A percentile compares a stretch with the other conserved stretches of the same genome.
phyloP scores from a whole-genome alignment of 2,329 filamentous ascomycete genomes.

The Colletotrichum aenigma region DNA sequence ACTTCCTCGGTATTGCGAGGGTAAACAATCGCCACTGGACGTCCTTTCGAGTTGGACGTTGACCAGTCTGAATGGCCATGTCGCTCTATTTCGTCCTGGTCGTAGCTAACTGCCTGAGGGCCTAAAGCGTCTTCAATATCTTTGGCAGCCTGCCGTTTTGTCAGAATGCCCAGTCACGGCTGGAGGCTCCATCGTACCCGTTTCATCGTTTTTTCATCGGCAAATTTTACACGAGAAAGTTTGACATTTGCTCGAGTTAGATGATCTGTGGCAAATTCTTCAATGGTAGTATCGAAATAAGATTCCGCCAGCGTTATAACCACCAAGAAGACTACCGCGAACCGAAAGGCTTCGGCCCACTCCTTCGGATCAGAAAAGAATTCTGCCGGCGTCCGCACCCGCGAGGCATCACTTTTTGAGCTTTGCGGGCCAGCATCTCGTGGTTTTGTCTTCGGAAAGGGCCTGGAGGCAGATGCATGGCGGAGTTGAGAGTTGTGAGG shows the following conservation, averaged over 20 bases:
- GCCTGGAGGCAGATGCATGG: neutral
- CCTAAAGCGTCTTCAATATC: slow-evolving; percentile 42
- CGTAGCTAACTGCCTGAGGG: slow-evolving; percentile 64
- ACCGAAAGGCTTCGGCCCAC: neutral
- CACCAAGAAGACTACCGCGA: fast-evolving
- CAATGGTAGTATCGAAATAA: neutral
- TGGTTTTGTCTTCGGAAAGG: neutral
- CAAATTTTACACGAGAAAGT: neutral
- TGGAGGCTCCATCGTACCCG: neutral
- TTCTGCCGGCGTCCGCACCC: neutral
- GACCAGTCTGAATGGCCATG: slow-evolving; percentile 77
- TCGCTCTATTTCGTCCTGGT: slow-evolving; percentile 65
- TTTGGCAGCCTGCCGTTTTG: neutral
- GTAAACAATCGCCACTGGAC: slow-evolving; percentile 69
- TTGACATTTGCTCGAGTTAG: neutral
- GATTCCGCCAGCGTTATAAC: neutral
- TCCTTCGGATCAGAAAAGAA: neutral
- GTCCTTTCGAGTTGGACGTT: slow-evolving; percentile 65
- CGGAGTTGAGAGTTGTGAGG: neutral
- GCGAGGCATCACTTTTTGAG: neutral
- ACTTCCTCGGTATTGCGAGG: slow-evolving; percentile 70
- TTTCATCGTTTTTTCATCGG: neutral
- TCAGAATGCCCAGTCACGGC: neutral
- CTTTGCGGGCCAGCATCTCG: neutral
- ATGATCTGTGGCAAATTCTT: neutral